Conservation (phyloP, 2,329 filamentous ascomycete species). For the Aspergillus glaucus region DNA sequence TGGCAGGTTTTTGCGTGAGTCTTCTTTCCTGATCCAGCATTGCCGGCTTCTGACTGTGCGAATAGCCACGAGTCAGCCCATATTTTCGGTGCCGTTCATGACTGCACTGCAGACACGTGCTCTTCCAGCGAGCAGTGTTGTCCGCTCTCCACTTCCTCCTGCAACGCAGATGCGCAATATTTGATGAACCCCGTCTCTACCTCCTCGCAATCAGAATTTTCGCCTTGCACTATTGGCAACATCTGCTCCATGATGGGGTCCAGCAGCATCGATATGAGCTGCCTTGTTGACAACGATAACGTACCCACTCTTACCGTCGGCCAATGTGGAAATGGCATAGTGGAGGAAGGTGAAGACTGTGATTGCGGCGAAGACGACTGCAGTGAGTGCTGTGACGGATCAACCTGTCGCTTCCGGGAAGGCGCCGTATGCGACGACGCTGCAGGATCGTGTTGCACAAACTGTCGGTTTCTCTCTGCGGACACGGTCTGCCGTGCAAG, state of each 20-base stretch:
- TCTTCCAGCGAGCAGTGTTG: constrained; percentile 65
- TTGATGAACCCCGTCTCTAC: constrained; percentile 93
- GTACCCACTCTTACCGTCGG: constrained; percentile 74
- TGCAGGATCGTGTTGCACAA: constrained; percentile 42
- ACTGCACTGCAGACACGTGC: constrained; percentile 68
- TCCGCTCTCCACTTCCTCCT: constrained; percentile 60
- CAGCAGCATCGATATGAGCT: constrained; percentile 66
- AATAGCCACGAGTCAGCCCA: constrained; percentile 73
- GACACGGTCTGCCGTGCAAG: constrained; percentile 72
- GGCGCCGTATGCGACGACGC: constrained; percentile 65
- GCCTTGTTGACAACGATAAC: constrained; percentile 79
- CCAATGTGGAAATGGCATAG: constrained; percentile 94
- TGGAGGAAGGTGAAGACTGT: constrained; percentile 89
- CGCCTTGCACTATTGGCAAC: constrained; percentile 83
- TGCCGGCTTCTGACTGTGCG: constrained; percentile 59
- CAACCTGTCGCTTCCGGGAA: constrained; percentile 75
- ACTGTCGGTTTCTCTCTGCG: constrained; percentile 43
- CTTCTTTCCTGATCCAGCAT: too few species aligned
- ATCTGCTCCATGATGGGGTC: constrained; percentile 75
- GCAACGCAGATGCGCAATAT: constrained; percentile 70
- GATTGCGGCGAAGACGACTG: constrained; percentile 75
- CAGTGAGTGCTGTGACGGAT: constrained; percentile 79
- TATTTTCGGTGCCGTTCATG: constrained; percentile 92
- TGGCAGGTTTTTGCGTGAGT: background rate
- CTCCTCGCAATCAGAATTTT: constrained; percentile 68